phyloP scores from a whole-genome alignment of 2,329 filamentous ascomycete species.

The Colletotrichum sp. region DNA sequence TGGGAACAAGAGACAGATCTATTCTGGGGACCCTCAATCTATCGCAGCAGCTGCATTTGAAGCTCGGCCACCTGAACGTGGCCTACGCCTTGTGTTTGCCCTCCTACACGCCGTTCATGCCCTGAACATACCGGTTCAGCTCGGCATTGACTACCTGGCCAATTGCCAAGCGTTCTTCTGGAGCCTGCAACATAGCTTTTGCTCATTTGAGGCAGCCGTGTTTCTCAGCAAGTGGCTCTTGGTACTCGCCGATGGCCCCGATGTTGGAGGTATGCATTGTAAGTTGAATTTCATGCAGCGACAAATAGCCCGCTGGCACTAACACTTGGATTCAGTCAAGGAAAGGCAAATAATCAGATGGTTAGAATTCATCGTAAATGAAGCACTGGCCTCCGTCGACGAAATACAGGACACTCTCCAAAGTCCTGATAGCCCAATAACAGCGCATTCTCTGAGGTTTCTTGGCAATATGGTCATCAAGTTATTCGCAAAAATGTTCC shows the following conservation, averaged over 20 bases:
- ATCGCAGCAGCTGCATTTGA: background rate
- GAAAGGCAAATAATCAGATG: background rate
- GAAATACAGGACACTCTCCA: background rate
- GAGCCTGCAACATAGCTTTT: background rate
- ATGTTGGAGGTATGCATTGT: background rate
- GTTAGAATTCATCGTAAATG: background rate
- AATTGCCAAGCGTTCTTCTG: conserved; percentile 2
- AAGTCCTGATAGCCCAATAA: background rate
- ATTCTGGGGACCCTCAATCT: background rate
- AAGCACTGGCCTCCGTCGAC: background rate
- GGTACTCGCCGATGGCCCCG: background rate
- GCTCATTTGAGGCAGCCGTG: background rate
- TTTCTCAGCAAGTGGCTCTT: background rate
- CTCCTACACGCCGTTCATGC: background rate
- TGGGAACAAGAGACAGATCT: background rate
- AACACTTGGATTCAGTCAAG: background rate
- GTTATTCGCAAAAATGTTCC: background rate
- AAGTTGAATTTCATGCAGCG: background rate
- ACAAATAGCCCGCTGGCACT: background rate
- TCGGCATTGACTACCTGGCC: background rate
- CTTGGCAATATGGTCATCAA: background rate
- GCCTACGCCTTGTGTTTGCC: background rate
- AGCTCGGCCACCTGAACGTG: background rate
- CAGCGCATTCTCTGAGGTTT: background rate
- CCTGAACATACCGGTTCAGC: background rate